A percentile compares a stretch with the other conserved stretches of the same genome.
Conservation (phyloP, 768 basidiomycete species). For the Psilocybe sp. region DNA sequence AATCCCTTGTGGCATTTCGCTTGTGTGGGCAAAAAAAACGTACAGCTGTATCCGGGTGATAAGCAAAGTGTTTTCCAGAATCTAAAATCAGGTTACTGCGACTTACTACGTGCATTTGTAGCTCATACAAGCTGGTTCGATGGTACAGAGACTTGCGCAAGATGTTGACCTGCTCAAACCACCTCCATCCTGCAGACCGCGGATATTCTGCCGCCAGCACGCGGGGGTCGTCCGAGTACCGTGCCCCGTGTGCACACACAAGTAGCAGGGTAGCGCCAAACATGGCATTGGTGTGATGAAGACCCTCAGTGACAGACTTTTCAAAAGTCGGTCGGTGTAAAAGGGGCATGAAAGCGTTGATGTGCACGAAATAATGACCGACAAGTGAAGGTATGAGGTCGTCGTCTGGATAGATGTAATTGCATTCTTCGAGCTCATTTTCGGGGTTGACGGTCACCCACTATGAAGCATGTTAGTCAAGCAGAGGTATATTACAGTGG, state of each 20-base stretch:
- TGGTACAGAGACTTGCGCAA: constrained; percentile 57
- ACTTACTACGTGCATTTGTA: constrained; percentile 66
- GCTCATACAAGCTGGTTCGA: constrained; percentile 62
- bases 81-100: not conserved
- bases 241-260: constrained; percentile 66
- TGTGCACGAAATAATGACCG: constrained; percentile 59
- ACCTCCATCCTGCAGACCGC: constrained; percentile 58
- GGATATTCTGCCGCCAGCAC: constrained; percentile 44
- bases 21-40: constrained; percentile 45
- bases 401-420: constrained; percentile 46
- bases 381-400: constrained; percentile 56
- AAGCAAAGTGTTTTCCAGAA: not conserved
- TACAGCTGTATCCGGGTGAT: constrained; percentile 34
- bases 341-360: constrained; percentile 59
- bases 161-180: constrained; percentile 63
- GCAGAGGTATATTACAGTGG: not conserved
- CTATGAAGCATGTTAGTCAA: constrained; percentile 14
- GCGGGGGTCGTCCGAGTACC: constrained; percentile 60
- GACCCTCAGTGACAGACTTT: constrained; percentile 39
- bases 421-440: constrained; percentile 17
- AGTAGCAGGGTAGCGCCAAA: constrained; percentile 56
- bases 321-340: constrained; percentile 75
- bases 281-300: constrained; percentile 46
- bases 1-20: constrained; percentile 45
- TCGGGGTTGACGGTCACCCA: constrained; percentile 29